phyloP scores from a whole-genome alignment of 208 protist genomes.

The Lotmaria passim region DNA sequence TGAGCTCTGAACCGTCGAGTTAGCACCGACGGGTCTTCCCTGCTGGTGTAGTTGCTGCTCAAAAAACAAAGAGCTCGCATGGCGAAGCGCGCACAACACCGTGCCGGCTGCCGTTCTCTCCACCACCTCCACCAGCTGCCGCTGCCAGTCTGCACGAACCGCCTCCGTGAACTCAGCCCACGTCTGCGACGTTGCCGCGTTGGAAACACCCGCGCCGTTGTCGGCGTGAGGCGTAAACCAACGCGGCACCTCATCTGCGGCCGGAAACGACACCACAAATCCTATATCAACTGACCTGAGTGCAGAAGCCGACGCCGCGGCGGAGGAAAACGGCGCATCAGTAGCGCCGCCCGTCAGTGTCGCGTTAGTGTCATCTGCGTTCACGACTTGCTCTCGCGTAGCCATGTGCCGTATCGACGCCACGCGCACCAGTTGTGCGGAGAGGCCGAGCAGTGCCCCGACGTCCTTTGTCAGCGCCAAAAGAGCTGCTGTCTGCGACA shows the following conservation, averaged over 20 bases:
- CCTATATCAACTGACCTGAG: too few species aligned
- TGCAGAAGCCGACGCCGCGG: too few species aligned
- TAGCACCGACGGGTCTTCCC: too few species aligned
- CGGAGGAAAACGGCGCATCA: not conserved
- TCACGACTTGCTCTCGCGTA: not conserved
- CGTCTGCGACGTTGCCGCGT: not conserved
- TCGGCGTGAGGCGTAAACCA: not conserved
- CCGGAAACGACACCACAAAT: conserved; percentile 13
- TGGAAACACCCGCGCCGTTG: not conserved
- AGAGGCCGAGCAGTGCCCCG: conserved; percentile 22
- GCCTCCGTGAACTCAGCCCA: not conserved
- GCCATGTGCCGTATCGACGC: conserved; percentile 3
- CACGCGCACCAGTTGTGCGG: conserved; percentile 16
- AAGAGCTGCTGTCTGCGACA: conserved; percentile 17
- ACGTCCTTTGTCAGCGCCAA: conserved; percentile 26
- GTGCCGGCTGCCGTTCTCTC: not conserved
- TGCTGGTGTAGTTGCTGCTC: not conserved
- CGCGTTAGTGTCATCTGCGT: not conserved
- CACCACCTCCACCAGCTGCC: not conserved
- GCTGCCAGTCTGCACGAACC: not conserved
- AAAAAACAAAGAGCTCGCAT: not conserved
- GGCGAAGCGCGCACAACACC: not conserved
- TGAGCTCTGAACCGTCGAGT: not conserved
- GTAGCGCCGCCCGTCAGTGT: not conserved
- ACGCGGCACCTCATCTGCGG: not conserved